Percentiles rank a stretch among this genome's conserved stretches.
These are phyloP conservation scores for Metschnikowia proteae DNA, from an alignment of 805 yeast genomes.

Conservation along the genomic window DNA sequence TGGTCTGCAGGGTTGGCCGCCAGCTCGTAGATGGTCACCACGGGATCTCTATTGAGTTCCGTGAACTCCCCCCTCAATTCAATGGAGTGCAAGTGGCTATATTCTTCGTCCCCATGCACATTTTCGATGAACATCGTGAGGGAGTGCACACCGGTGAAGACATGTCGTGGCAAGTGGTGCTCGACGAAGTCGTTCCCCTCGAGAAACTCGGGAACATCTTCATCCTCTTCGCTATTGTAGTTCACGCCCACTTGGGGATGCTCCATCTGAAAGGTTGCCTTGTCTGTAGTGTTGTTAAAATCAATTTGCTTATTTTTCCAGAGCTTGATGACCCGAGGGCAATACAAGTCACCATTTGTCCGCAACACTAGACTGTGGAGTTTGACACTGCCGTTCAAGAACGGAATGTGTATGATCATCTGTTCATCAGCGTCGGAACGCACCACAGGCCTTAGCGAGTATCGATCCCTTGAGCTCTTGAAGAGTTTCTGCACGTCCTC, in stretches of 20 bases:
- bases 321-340: slow-evolving; percentile 67
- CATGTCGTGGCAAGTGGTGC: slow-evolving; percentile 72
- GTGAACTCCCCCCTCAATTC: slow-evolving; percentile 76
- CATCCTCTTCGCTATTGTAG: slow-evolving; percentile 38
- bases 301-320: slow-evolving; percentile 76
- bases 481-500: slow-evolving; percentile 51
- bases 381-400: slow-evolving; percentile 64
- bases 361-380: slow-evolving; percentile 70
- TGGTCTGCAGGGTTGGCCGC: slow-evolving; percentile 95
- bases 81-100: slow-evolving; percentile 57
- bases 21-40: slow-evolving; percentile 76
- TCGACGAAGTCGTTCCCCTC: slow-evolving; percentile 59
- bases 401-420: slow-evolving; percentile 72
- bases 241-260: slow-evolving; percentile 63
- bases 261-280: slow-evolving; percentile 48
- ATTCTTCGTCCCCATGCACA: slow-evolving; percentile 46
- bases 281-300: slow-evolving; percentile 56
- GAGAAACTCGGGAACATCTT: slow-evolving; percentile 28
- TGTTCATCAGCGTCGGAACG: slow-evolving; percentile 83
- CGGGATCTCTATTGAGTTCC: slow-evolving; percentile 60
- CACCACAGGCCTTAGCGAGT: slow-evolving; percentile 42
- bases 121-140: slow-evolving; percentile 65
- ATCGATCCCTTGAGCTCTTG: slow-evolving; percentile 48
- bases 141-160: slow-evolving; percentile 65
- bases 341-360: slow-evolving; percentile 55